These are phyloP conservation scores for Gynochthodes officinalis DNA, from an alignment of 257 asterid genomes.

Conservation along the genomic window DNA sequence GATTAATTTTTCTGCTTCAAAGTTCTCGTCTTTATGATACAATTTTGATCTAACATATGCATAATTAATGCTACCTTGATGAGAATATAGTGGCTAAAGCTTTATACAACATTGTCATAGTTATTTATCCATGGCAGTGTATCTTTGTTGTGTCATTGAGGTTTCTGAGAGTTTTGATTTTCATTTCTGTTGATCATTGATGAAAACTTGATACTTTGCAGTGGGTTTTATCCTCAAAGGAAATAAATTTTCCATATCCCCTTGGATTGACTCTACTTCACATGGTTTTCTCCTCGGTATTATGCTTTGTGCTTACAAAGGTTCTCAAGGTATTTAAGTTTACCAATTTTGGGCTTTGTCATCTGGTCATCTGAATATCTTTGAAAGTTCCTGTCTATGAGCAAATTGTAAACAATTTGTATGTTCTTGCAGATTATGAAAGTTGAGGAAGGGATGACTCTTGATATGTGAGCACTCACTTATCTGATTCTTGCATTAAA, in stretches of 20 bases:
- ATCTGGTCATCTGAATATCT: conserved; percentile 8
- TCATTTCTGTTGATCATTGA: conserved; percentile 2
- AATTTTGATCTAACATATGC: background rate
- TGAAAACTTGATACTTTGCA: conserved; percentile 38
- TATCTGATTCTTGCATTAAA: conserved; percentile 8
- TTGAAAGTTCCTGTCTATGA: conserved; percentile 1
- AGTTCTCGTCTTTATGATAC: background rate
- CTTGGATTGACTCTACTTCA: conserved; percentile 95
- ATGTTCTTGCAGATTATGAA: conserved; percentile 61
- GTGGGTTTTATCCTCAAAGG: conserved; percentile 97
- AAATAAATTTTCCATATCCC: conserved; percentile 92
- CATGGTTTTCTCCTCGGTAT: conserved; percentile 90
- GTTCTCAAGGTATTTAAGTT: conserved; percentile 69
- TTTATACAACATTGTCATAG: background rate
- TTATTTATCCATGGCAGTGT: background rate
- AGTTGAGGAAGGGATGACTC: conserved; percentile 94
- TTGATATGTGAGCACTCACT: conserved; percentile 71
- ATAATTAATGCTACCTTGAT: background rate
- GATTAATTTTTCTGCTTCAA: background rate
- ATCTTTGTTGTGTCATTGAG: background rate
- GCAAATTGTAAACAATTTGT: conserved; percentile 9
- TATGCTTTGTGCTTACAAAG: conserved; percentile 79
- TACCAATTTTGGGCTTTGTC: background rate
- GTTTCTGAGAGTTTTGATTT: background rate
- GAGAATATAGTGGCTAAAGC: background rate